Base-by-base conservation (phyloP, 2,329 filamentous ascomycete species). In the Cercospora janseana region DNA sequence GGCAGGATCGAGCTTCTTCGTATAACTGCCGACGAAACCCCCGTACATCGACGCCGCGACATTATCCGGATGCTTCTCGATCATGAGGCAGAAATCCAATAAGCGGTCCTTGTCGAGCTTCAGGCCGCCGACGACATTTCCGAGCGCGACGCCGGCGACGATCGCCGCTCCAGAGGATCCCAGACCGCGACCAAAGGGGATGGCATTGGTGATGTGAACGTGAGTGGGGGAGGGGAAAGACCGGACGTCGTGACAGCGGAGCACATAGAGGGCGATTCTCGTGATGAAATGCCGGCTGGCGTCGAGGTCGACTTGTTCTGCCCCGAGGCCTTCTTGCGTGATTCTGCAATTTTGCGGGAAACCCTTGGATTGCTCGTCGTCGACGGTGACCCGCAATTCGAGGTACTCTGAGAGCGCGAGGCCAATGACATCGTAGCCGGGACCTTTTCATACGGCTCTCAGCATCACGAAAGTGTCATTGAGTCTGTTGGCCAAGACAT, bases 51-150 rank as follows among this genome's bases (percentile, higher is more conserved):
- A 91, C 10, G 93, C 93, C 51, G 91, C 93, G 44, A 98, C 89
- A 66, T 95, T 95, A 72, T 95, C 90, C 8, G 90, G 90, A 70
- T 95, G 90, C 58, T 89, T 83, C 72, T 95, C 68, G 70, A 96
- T 95, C 93, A 98, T 98, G 60, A 98, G 77, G 67, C 89, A 95
- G 70, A 90, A 98, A 72, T 98, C 93, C 63, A 98, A 85, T 67
- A 98, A 80, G 29, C 93, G 80, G 58, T 88, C 86, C 63, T 88
- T 85, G 51, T 81, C 82, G 56, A 98, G 75, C 35, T 85, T 77
- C 54, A 98, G 78, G 24, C 85, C 79, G 28, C 91, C 92, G 38
- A 93, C 87, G 69, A 94, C 86, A 73, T 93, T 95, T 31, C 86
- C 93, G 37, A 98, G 78, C 70, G 90, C 82, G n/a, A 96, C 92